Evolutionary conservation across 495 filamentous ascomycete genomes (phyloP).

Genomic region (Paragyromitra xinjiangensis): DNA sequence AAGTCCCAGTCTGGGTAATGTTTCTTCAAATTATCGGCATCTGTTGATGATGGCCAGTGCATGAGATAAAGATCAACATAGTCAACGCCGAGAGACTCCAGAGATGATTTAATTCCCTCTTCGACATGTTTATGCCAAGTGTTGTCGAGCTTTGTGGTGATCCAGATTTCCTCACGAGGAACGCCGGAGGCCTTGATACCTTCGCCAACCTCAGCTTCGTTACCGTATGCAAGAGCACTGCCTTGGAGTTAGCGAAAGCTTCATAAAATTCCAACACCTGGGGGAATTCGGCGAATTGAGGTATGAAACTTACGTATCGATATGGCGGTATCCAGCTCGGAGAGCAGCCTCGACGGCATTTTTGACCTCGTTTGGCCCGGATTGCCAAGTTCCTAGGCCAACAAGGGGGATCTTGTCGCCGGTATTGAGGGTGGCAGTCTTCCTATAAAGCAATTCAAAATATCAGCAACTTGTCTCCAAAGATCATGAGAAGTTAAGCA

Average conservation of each 20-base stretch:
- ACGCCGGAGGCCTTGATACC: conserved; percentile 83
- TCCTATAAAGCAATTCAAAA: conserved; percentile 46
- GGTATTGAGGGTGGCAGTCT: conserved; percentile 80
- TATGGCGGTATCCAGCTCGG: conserved; percentile 75
- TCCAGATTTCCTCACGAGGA: conserved; percentile 80
- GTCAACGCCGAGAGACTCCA: conserved; percentile 73
- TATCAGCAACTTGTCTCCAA: background rate
- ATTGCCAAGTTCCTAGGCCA: conserved; percentile 86
- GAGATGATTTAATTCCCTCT: conserved; percentile 73
- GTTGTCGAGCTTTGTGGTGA: conserved; percentile 91
- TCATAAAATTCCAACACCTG: background rate
- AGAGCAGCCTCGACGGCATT: conserved; percentile 80
- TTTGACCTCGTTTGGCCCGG: conserved; percentile 68
- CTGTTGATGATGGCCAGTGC: conserved; percentile 75
- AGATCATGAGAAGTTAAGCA: background rate
- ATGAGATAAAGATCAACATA: conserved; percentile 89
- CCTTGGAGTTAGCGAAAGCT: conserved; percentile 59
- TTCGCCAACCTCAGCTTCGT: conserved; percentile 82
- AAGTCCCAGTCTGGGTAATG: conserved; percentile 74
- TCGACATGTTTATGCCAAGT: conserved; percentile 76
- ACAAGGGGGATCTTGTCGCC: conserved; percentile 80
- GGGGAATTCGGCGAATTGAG: background rate
- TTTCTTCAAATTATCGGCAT: conserved; percentile 60
- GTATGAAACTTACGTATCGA: conserved; percentile 65
- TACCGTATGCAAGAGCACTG: conserved; percentile 82